A percentile compares a stretch with the other conserved stretches of the same genome.
These are phyloP conservation scores for Cyberlindnera saturnus DNA, from an alignment of 805 yeast species.

Conservation along the genomic window DNA sequence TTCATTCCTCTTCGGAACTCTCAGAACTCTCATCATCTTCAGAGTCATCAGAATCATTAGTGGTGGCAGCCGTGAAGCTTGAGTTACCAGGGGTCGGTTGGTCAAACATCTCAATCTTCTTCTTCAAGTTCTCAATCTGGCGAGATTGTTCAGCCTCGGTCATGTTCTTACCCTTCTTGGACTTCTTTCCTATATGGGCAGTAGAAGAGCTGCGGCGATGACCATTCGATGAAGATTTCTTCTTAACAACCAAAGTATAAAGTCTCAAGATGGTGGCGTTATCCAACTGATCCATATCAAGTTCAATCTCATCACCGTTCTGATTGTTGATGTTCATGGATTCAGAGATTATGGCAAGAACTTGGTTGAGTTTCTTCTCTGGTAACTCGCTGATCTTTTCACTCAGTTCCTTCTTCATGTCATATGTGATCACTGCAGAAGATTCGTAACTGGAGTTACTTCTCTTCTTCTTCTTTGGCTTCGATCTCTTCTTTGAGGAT, in stretches of 20 bases:
- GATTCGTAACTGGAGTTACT: constrained; percentile 19
- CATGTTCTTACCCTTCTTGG: constrained; percentile 50
- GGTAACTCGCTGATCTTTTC: constrained; percentile 75
- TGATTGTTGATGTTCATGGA: constrained; percentile 50
- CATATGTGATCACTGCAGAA: constrained; percentile 63
- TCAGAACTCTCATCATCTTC: constrained; percentile 57
- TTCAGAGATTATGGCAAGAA: constrained; percentile 79
- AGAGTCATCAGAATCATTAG: constrained; percentile 33
- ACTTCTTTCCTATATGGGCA: constrained; percentile 19
- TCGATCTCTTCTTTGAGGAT: constrained; percentile 37
- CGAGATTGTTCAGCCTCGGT: constrained; percentile 60
- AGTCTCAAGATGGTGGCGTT: constrained; percentile 75
- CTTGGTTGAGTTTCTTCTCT: constrained; percentile 77
- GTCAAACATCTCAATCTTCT: constrained; percentile 70
- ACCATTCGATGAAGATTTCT: constrained; percentile 14
- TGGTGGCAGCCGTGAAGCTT: constrained; percentile 25
- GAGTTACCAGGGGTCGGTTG: constrained; percentile 14
- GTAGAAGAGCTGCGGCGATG: constrained; percentile 2
- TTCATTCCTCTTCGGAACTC: constrained; percentile 67
- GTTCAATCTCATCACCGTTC: constrained; percentile 88
- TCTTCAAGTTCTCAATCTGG: constrained; percentile 66
- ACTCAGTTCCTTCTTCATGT: constrained; percentile 91
- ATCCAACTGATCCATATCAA: constrained; percentile 91
- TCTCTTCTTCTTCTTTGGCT: constrained; percentile 27
- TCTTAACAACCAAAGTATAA: constrained; percentile 73